Evolutionary conservation across 2,329 filamentous ascomycete genomes (phyloP), one percentile per base, ranked within the genome.

Genomic region (Aspergillus aculeatus): DNA sequence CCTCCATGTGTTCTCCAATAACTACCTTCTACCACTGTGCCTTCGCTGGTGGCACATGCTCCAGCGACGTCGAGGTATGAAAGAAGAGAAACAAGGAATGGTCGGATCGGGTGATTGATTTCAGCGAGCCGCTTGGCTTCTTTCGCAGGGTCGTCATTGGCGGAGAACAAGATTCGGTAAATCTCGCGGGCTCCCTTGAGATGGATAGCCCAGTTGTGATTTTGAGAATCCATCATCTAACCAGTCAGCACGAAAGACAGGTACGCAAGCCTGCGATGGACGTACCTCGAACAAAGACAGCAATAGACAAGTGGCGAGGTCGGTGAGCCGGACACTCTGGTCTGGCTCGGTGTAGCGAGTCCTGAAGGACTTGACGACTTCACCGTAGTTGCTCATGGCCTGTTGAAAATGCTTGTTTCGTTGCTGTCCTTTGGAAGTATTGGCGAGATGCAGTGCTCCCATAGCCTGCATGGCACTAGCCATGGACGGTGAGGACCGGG

Each of bases 391-490:
- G 14, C 69, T 67, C 71, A 77, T 74, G 4, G 75, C 75, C 31
- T 75, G 68, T 49, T 75, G 71, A 38, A 75, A 72, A 64, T 78
- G 75, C 7, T 63, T 58, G 52, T 70, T 71, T 35, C 71, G 72
- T 47, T 75, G 64, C 14, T 66, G 65, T 1, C 71, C 70, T 2
- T 60, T 58, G 1, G 75, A 73, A 1, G 75, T 74, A 44, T 75
- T 76, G n/a, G 75, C 73, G n/a, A 77, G 66, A 59, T 78, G 75
- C 56, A 78, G 70, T 29, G 75, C 75, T 10, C 75, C 75, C 26
- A 78, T 62, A 19, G 75, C 75, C 58, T 76, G 70, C 75, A 78
- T 77, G 16, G 74, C 73, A 54, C 68, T 71, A 19, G 69, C 67
- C 67, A 76, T 73, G 6, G 74, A 73, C 2, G 71, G 69, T 5